These are phyloP conservation scores for Sporothrix luriei DNA, from an alignment of 2,329 filamentous ascomycete species.

Conservation along the genomic window DNA sequence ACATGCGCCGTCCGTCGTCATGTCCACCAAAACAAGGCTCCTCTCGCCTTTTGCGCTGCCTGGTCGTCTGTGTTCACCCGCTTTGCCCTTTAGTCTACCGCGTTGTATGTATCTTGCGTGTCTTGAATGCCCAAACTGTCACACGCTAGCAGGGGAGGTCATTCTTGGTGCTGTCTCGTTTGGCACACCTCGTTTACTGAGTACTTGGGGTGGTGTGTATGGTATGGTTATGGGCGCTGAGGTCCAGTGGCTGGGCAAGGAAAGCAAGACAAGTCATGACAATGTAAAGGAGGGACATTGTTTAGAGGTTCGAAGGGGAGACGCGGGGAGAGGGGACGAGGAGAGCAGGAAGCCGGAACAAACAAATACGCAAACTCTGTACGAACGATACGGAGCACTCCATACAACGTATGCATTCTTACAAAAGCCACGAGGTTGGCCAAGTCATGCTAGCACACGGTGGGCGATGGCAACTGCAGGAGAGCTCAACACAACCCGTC, in stretches of 20 bases:
- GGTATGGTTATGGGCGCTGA: background rate
- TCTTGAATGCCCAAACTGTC: background rate
- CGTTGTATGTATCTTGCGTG: background rate
- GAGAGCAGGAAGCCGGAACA: background rate
- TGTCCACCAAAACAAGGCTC: constrained; percentile 7
- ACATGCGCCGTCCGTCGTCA: background rate
- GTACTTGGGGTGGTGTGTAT: no score
- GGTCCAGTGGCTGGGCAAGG: background rate
- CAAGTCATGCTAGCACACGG: background rate
- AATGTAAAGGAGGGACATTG: no score
- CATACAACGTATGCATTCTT: no score
- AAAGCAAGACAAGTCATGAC: background rate
- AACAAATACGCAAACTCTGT: no score
- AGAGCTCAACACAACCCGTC: background rate
- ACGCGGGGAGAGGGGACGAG: background rate
- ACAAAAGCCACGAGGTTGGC: background rate
- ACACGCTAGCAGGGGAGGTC: constrained; percentile 1
- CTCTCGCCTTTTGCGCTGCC: background rate
- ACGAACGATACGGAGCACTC: no score
- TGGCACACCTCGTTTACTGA: background rate
- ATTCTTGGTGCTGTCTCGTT: background rate
- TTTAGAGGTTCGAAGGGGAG: no score
- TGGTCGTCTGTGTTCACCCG: background rate
- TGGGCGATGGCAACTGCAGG: background rate
- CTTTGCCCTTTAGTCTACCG: background rate